Conservation (phyloP, 2,329 filamentous ascomycete species). For the Alternaria atra region DNA sequence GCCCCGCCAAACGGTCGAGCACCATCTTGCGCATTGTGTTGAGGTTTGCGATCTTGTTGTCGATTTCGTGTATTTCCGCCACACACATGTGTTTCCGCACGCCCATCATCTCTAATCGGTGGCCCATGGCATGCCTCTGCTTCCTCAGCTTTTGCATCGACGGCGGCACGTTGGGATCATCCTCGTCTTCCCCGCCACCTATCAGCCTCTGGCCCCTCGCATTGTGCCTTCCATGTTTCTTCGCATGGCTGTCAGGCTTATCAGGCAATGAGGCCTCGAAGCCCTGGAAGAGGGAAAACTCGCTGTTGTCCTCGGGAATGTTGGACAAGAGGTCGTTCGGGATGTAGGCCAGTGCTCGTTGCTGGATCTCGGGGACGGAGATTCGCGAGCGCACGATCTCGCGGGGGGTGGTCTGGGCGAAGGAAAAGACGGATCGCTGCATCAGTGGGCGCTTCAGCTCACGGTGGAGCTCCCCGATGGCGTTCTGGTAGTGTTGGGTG, state of each 20-base stretch:
- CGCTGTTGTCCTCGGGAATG: conserved; percentile 84
- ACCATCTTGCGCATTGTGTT: conserved; percentile 93
- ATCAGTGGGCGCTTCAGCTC: conserved; percentile 84
- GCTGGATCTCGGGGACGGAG: conserved; percentile 90
- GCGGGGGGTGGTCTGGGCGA: conserved; percentile 89
- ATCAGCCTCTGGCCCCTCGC: conserved; percentile 81
- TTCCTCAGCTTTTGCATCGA: conserved; percentile 78
- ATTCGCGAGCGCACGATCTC: conserved; percentile 92
- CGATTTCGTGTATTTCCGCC: conserved; percentile 93
- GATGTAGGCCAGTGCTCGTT: conserved; percentile 86
- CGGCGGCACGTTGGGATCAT: conserved; percentile 66
- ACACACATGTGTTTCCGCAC: conserved; percentile 98
- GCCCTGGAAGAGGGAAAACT: conserved; percentile 94
- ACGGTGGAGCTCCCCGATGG: conserved; percentile 88
- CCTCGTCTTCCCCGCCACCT: conserved; percentile 64
- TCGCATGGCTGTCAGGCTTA: conserved; percentile 61
- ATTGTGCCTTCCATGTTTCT: conserved; percentile 70
- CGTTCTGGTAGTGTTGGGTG: conserved; percentile 79
- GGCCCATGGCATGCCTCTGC: conserved; percentile 80
- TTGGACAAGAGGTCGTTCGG: conserved; percentile 89
- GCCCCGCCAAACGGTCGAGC: conserved; percentile 80
- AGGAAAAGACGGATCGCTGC: conserved; percentile 89
- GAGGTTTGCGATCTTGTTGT: conserved; percentile 94
- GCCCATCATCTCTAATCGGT: conserved; percentile 88
- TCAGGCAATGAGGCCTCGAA: conserved; percentile 92